Conservation (phyloP, 1,284 basidiomycete genomes). For the Lentinula novae-zelandiae region DNA sequence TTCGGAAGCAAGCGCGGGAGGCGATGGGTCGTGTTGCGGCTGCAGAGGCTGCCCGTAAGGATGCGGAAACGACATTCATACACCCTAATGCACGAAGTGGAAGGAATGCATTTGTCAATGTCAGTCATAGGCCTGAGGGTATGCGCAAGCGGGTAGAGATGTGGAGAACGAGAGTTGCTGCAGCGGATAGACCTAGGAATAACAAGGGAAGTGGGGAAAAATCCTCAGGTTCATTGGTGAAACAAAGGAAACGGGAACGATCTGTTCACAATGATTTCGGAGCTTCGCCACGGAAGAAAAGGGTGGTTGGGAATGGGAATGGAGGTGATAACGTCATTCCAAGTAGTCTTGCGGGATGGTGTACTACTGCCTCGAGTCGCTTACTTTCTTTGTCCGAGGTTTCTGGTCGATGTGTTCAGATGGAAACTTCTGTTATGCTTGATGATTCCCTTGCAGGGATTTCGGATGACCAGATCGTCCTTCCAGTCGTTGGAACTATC, state of each 20-base stretch:
- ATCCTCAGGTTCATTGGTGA: neutral
- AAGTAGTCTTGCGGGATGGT: neutral
- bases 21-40: conserved; percentile 46
- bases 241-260: neutral
- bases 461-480: too few species aligned
- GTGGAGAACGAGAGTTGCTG: conserved; percentile 2
- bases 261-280: neutral
- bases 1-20: conserved; percentile 49
- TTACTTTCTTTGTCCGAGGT: neutral
- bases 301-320: neutral
- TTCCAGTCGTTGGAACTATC: neutral
- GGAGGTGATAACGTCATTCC: neutral
- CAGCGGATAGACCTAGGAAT: conserved; percentile 1
- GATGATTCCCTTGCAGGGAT: too few species aligned
- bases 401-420: neutral
- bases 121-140: neutral
- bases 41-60: conserved; percentile 32
- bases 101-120: too few species aligned
- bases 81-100: neutral
- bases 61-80: conserved; percentile 5
- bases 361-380: neutral
- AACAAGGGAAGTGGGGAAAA: neutral
- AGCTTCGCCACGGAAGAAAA: neutral
- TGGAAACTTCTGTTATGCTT: neutral
- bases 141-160: neutral